Base-by-base conservation (phyloP, 164 flowering plant species). In the Vitis labrusca region DNA sequence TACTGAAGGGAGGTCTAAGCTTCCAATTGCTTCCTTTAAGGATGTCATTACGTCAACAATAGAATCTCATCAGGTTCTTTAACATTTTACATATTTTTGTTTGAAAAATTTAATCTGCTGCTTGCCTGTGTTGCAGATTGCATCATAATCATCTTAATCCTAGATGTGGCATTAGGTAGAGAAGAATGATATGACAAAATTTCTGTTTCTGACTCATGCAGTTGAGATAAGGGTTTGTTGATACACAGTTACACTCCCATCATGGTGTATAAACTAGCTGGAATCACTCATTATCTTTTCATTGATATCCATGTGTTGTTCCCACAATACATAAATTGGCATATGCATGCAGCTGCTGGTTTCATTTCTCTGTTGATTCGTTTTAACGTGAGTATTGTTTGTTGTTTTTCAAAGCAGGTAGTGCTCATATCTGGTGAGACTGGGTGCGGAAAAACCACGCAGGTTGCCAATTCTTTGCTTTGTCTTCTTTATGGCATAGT, bases 391-490 rank as follows among this genome's bases (percentile, higher is more conserved):
- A 37, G 44, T 55, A 56, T 47, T 70, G 0, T 60, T 63, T 66
- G n/a, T 57, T 74, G 49, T 63, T 3, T 73, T 68, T n/a, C 10
- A 32, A 71, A 59, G 63, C 90, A 96, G 99, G 97, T 96, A 9
- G 93, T 92, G 72, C 91, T 96, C 54, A 84, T 96, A 75, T 87
- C 89, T 79, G 99, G 99, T 77, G 99, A 89, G 88, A 96, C 99
- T 73, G 99, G 99, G 9, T 96, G 99, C 65, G 99, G 99, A 74
- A 96, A 96, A 80, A 96, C 98, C 27, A 96, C 99, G 52, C 99
- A 93, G 98, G 99, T 96, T 71, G 56, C 48, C 17, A 48, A 69
- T 66, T 74, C 63, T 83, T 71, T 73, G 60, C 68, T 70, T 67
- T 79, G 44, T 71, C 62, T 64, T 54, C 13, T 12, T 63, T 66